Conservation (phyloP, 2,329 filamentous ascomycete species). For the Alternaria ventricosa region DNA sequence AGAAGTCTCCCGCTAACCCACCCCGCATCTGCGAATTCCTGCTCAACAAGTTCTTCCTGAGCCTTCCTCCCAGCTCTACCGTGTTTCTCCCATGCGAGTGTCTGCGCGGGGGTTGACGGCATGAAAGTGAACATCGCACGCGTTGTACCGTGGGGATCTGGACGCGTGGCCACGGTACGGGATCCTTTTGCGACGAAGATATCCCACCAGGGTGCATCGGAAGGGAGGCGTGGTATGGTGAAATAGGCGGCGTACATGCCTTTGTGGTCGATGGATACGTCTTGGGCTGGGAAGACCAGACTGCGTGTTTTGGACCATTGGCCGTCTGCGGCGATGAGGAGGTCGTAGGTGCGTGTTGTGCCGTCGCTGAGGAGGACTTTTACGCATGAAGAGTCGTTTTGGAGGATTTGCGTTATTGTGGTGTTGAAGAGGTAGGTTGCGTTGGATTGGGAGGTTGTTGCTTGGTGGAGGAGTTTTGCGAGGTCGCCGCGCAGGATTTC, state of each 20-base stretch:
- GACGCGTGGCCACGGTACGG: neutral
- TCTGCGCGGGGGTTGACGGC: neutral
- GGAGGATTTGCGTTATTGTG: neutral
- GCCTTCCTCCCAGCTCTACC: neutral
- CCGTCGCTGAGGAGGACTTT: conserved; percentile 45
- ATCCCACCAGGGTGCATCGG: neutral
- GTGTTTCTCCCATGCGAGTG: neutral
- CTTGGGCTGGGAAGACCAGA: conserved; percentile 28
- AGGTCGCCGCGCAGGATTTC: neutral
- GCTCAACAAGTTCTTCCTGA: neutral
- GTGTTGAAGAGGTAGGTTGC: neutral
- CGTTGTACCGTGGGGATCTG: neutral
- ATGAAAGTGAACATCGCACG: neutral
- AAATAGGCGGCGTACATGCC: conserved; percentile 12
- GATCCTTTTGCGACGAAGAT: neutral
- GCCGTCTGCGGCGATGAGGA: conserved; percentile 65
- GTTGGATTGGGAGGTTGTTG: neutral
- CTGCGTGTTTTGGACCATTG: conserved; percentile 56
- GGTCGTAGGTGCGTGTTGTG: conserved; percentile 53
- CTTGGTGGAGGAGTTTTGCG: neutral
- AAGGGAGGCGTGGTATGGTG: neutral
- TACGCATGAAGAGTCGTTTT: neutral
- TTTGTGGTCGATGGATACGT: conserved; percentile 52
- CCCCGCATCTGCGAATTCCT: neutral
- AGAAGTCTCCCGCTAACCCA: neutral